A percentile compares a stretch with the other conserved stretches of the same genome.
Conservation (phyloP, 2,329 filamentous ascomycete genomes). For the Trichoderma polysporum region DNA sequence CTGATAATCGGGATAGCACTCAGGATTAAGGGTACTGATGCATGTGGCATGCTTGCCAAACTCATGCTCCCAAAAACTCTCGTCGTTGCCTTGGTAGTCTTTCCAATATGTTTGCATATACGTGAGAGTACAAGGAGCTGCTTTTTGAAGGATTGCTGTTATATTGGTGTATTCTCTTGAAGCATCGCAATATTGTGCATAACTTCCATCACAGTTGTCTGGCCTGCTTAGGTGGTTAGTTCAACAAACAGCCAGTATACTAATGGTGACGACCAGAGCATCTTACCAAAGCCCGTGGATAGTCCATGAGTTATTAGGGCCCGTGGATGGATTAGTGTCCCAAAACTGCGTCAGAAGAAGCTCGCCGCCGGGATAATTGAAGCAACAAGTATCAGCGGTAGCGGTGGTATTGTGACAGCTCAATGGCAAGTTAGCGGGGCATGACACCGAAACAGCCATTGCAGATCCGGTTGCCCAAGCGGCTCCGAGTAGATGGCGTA, state of each 20-base stretch:
- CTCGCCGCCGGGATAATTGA: slow-evolving; percentile 65
- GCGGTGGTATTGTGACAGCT: slow-evolving; percentile 64
- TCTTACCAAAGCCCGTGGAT: slow-evolving; percentile 66
- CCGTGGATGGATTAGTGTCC: slow-evolving; percentile 64
- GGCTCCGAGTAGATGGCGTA: background rate
- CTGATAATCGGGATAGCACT: slow-evolving; percentile 64
- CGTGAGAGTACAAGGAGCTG: slow-evolving; percentile 52
- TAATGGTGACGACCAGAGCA: background rate
- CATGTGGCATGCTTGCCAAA: slow-evolving; percentile 73
- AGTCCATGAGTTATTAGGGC: slow-evolving; percentile 67
- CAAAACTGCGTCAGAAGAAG: slow-evolving; percentile 75
- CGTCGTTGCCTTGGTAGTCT: slow-evolving; percentile 62
- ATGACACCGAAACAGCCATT: slow-evolving; percentile 24
- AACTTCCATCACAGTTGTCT: slow-evolving; percentile 68
- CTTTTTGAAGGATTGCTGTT: slow-evolving; percentile 57
- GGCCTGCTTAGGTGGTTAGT: slow-evolving; percentile 32
- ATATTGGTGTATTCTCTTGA: slow-evolving; percentile 64
- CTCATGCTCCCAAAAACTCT: slow-evolving; percentile 70
- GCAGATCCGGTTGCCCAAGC: background rate
- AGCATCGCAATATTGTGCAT: slow-evolving; percentile 64
- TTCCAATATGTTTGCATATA: slow-evolving; percentile 75
- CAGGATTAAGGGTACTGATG: slow-evolving; percentile 65
- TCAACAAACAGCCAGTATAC: too few species aligned
- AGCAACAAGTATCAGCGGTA: slow-evolving; percentile 66
- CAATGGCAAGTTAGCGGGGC: slow-evolving; percentile 44